Base-by-base conservation (phyloP, 495 filamentous ascomycete species). In the Neurospora intermedia region DNA sequence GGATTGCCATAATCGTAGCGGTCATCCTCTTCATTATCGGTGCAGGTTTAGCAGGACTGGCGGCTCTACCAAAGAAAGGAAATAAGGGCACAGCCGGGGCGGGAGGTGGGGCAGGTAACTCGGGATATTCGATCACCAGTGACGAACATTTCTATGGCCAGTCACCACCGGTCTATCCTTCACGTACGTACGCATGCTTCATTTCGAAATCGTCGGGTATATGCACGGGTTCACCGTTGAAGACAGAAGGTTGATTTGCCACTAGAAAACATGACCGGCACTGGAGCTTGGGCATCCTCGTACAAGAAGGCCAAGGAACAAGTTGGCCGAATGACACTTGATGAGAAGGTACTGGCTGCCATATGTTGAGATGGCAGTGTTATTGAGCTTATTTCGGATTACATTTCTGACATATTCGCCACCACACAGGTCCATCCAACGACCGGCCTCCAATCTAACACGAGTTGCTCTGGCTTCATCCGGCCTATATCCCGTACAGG, bases 331-430 rank as follows among this genome's bases (percentile, higher is more conserved):
- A 82, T 91, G 80, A 89, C 87, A 2, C 76, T 86, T 11, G 86
- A 88, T 13, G 89, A 92, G 73, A 91, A 91, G 81, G 87, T 90
- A 69, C 82, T 84, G 54, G 80, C 45, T 87, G 43, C 85, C 84
- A 2, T 82, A 5, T 38, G 6, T 11, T 15, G 23, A 31, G 11
- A 59, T 13, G 48, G 10, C 9, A 27, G 23, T 48, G 48, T 70
- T 10, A 9, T 11, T 5, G 45, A n/a, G 3, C 18, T 6, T 59
- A 2, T 27, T 11, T 27, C 4, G 15, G 4, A 27, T 18, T 9
- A 43, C 20, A 2, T 15, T 16, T 35, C 39, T 35, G 11, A 35
- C 38, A n/a, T 18, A 7, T 31, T 46, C 86, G 9, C 86, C 84
- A 40, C n/a, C 23, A 39, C 6, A 73, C n/a, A 84, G 83, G 83